Base-by-base conservation (phyloP, 2,329 filamentous ascomycete species). In the Aspergillus sp. region DNA sequence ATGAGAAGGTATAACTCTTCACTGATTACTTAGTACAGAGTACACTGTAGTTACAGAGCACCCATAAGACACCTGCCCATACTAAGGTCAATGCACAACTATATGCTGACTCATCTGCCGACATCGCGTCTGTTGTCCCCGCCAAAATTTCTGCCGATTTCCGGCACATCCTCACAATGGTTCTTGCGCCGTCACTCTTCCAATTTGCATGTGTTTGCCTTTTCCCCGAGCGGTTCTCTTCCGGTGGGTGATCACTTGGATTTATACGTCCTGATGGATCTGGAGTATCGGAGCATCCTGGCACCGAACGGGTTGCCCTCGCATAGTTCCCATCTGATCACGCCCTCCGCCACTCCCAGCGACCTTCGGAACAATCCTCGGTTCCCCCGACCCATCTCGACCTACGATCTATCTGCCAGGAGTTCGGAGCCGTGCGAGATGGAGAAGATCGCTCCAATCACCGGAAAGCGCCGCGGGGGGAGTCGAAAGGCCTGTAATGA, bases 401-500 rank as follows among this genome's bases (percentile, higher is more conserved):
- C 52, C 45, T 63, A 65, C 47, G 61, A 68, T 56, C 63, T 66
- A 53, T 60, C 67, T 49, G 57, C 62, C 52, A 66, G 65, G 54
- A 64, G 57, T 47, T 64, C 66, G 50, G 71, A 68, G 56, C 62
- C 64, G 57, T 61, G 65, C 59, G 68, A 71, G 57, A 72, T 73
- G 64, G 67, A 69, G 58, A 73, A 71, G 62, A 62, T 66, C 50
- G 67, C 67, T 59, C 74, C 76, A 54, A 67, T 76, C 58, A 83
- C 85, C 68, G 77, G 68, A 55, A 73, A 73, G 56, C 70, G 70
- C 58, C 65, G 70, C 59, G 70, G 70, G 52, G 71, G 71, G 23
- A 72, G 69, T 62, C 63, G 70, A 41, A 71, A 84, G 68, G 84
- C 84, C 20, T 87, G 84, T 71, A 87, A 87, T 62, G 83, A 87